Conservation (phyloP, 1,284 basidiomycete genomes). For the Neonothopanus nambi region DNA sequence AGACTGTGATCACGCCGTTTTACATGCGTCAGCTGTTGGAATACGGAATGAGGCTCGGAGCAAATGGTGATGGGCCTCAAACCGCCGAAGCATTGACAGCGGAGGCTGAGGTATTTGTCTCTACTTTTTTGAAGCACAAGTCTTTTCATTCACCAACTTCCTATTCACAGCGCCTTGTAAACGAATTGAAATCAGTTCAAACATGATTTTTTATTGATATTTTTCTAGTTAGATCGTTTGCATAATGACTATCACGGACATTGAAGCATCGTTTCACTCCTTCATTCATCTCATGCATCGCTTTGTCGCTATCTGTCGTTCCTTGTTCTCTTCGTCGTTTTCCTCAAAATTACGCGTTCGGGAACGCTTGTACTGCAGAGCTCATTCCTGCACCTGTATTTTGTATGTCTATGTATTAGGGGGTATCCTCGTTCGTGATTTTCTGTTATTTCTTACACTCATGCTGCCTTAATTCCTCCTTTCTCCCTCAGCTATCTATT, state of each 20-base stretch:
- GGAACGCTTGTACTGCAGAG: slow-evolving; percentile 12
- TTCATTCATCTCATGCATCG: neutral
- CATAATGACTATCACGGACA: neutral
- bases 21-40: slow-evolving; percentile 71
- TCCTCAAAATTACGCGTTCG: slow-evolving; percentile 6
- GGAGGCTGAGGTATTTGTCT: slow-evolving; percentile 51
- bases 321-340: neutral
- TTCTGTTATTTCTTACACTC: neutral
- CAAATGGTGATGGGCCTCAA: slow-evolving; percentile 24
- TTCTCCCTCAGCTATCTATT: too few relatives aligned
- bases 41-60: slow-evolving; percentile 64
- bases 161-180: slow-evolving; percentile 33
- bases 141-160: neutral
- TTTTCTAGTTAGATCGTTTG: neutral
- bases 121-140: neutral
- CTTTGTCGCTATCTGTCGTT: slow-evolving; percentile 5
- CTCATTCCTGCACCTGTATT: neutral
- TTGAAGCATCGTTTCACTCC: neutral
- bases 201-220: neutral
- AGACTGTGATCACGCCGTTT: slow-evolving; percentile 71
- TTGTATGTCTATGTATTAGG: slow-evolving; percentile 7
- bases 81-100: slow-evolving; percentile 41
- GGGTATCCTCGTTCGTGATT: neutral
- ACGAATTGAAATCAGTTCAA: slow-evolving; percentile 34
- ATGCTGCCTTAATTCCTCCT: neutral